A percentile compares a stretch with the other conserved stretches of the same genome.
These are phyloP conservation scores for Furcasterigmium furcatum DNA, from an alignment of 2,329 filamentous ascomycete genomes.

Conservation along the genomic window DNA sequence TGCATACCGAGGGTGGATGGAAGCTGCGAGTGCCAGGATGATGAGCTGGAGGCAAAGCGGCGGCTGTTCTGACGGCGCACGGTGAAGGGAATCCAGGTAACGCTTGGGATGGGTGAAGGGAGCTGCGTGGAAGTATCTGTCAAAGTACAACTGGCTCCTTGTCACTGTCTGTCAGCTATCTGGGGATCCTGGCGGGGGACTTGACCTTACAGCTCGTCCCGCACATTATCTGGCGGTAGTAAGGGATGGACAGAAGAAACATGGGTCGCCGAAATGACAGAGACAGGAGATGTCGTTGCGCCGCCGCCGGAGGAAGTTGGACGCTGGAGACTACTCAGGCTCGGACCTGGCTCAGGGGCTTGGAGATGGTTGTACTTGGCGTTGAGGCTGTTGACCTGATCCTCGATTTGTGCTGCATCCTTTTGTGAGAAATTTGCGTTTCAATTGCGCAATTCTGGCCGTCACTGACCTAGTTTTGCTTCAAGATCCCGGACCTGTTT, in stretches of 20 bases:
- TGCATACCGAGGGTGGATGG: not conserved
- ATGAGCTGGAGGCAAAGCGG: conserved; percentile 1
- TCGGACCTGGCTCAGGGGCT: too few species aligned
- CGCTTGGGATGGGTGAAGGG: not conserved
- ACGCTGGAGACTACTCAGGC: too few species aligned
- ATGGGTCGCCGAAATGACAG: too few species aligned
- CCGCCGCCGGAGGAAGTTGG: too few species aligned
- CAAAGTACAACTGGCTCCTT: not conserved
- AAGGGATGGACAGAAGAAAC: too few species aligned
- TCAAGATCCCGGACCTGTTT: conserved; percentile 1
- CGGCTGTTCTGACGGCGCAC: not conserved
- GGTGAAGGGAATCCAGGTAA: not conserved
- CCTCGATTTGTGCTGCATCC: not conserved
- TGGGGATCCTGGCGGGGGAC: not conserved
- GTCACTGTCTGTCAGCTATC: not conserved
- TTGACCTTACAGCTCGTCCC: not conserved
- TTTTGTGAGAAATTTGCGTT: too few species aligned
- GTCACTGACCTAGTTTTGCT: not conserved
- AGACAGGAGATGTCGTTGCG: too few species aligned
- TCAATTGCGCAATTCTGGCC: too few species aligned
- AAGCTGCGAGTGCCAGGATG: not conserved
- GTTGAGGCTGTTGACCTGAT: not conserved
- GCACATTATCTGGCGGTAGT: not conserved
- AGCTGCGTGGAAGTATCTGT: not conserved
- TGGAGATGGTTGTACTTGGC: not conserved